Evolutionary conservation across 768 basidiomycete species (phyloP).

Genomic region (Boletus sp.): DNA sequence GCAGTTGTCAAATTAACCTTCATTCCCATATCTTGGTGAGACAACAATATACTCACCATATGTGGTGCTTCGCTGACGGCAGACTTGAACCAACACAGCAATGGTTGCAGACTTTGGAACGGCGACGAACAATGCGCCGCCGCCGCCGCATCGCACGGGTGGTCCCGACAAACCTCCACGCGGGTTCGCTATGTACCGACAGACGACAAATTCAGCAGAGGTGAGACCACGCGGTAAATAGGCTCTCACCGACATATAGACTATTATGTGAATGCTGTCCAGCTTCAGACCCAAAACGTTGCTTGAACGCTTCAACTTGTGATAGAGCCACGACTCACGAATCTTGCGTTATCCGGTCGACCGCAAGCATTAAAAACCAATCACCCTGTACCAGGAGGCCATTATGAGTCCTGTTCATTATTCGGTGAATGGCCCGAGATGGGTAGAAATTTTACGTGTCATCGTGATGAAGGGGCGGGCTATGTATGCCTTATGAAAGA

Average conservation of each 20-base stretch:
- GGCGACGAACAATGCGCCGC: constrained; percentile 4
- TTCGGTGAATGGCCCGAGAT: background rate
- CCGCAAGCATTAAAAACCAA: background rate
- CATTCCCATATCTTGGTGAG: constrained; percentile 20
- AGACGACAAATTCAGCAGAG: background rate
- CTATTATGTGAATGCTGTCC: constrained; percentile 1
- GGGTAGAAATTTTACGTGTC: constrained; percentile 25
- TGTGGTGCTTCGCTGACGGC: constrained; percentile 18
- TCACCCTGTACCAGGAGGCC: background rate
- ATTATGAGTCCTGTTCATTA: constrained; percentile 1
- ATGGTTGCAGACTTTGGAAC: background rate
- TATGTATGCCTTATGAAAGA: constrained; percentile 15
- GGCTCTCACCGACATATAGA: background rate
- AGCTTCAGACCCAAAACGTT: background rate
- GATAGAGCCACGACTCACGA: background rate
- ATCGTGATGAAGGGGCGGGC: background rate
- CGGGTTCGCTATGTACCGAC: background rate
- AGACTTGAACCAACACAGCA: constrained; percentile 12
- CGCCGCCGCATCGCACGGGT: background rate
- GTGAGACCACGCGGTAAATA: constrained; percentile 1
- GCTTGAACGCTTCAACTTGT: background rate
- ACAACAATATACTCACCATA: constrained; percentile 14
- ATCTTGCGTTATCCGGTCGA: background rate
- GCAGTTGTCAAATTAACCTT: constrained; percentile 18
- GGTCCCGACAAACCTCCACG: no score